phyloP scores from a whole-genome alignment of 2,329 filamentous ascomycete genomes.

The Trichoderma sp. region DNA sequence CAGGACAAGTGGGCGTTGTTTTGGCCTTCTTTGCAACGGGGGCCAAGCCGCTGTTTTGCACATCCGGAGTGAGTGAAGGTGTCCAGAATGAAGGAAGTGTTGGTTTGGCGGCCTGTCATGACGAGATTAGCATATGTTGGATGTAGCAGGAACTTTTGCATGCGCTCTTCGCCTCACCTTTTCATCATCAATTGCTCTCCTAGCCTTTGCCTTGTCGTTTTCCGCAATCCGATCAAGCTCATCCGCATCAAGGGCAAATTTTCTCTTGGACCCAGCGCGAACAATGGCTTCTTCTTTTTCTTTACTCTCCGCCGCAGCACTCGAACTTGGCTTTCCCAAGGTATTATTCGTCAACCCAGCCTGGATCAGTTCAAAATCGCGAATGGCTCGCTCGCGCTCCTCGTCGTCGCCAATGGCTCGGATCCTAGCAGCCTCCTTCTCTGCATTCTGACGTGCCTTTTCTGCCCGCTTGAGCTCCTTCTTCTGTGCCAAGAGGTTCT shows the following conservation, averaged over 20 bases:
- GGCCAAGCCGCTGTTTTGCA: slow-evolving; percentile 48
- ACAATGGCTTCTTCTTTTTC: background rate
- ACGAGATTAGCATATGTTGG: background rate
- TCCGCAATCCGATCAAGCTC: slow-evolving; percentile 69
- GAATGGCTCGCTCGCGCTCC: slow-evolving; percentile 65
- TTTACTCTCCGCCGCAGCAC: background rate
- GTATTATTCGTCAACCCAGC: slow-evolving; percentile 58
- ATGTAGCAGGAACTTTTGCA: no score
- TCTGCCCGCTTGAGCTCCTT: slow-evolving; percentile 85
- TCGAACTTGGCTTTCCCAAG: slow-evolving; percentile 38
- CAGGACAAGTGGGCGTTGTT: slow-evolving; percentile 71
- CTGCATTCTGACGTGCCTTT: slow-evolving; percentile 59
- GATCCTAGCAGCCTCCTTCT: slow-evolving; percentile 61
- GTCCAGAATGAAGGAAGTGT: slow-evolving; percentile 89
- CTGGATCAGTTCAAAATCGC: slow-evolving; percentile 82
- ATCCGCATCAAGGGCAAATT: slow-evolving; percentile 71
- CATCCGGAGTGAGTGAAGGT: slow-evolving; percentile 71
- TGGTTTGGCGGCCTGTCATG: slow-evolving; percentile 57
- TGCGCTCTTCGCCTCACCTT: no score
- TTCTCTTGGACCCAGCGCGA: slow-evolving; percentile 57
- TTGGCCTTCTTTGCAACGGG: slow-evolving; percentile 62
- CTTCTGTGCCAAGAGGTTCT: slow-evolving; percentile 85
- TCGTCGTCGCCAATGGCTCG: slow-evolving; percentile 64
- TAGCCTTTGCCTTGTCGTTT: slow-evolving; percentile 68
- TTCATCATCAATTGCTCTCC: slow-evolving; percentile 69